phyloP scores from a whole-genome alignment of 179 eudicot genomes.

The Camellia oleifera region DNA sequence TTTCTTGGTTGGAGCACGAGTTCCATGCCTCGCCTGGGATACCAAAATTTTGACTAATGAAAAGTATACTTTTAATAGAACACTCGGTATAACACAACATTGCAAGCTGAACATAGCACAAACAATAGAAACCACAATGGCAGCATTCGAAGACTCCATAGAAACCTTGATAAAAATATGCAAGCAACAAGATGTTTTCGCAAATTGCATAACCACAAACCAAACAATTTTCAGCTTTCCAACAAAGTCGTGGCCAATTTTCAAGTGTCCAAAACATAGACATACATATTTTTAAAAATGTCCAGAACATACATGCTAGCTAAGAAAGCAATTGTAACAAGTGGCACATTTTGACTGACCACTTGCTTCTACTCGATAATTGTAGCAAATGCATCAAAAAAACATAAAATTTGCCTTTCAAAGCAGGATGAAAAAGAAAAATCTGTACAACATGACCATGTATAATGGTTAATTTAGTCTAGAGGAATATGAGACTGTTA shows the following conservation, averaged over 20 bases:
- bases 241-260: not conserved
- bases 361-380: not conserved
- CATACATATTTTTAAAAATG: not conserved
- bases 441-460: not conserved
- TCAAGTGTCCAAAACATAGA: not conserved
- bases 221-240: not conserved
- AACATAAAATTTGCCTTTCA: not conserved
- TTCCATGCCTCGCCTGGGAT: constrained; percentile 91
- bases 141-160: not conserved
- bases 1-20: constrained; percentile 94
- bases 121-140: not conserved
- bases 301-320: not conserved
- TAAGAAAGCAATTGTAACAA: not conserved
- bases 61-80: not conserved
- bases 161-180: not conserved
- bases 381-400: not conserved
- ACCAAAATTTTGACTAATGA: not conserved
- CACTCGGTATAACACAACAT: not conserved
- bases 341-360: not conserved
- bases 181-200: not conserved
- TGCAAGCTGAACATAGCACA: not conserved
- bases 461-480: not conserved
- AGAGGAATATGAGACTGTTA: not conserved
- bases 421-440: not conserved
- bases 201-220: not conserved